Evolutionary conservation across 2,329 filamentous ascomycete genomes (phyloP).

Genomic region (Chaetomiaceae sp.): DNA sequence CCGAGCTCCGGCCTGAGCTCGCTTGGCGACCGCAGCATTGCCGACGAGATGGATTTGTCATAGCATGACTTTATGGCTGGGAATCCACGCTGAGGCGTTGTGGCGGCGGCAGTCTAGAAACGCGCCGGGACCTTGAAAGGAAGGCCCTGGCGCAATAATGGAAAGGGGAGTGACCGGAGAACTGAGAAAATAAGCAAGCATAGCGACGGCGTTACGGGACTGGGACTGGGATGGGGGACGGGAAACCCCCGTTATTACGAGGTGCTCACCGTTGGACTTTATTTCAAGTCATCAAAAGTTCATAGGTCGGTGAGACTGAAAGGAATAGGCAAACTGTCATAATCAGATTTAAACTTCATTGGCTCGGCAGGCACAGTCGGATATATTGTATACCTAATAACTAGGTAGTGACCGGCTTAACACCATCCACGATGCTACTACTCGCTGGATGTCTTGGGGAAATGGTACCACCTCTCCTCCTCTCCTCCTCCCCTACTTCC

Average conservation of each 20-base stretch:
- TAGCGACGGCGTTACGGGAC: constrained; percentile 41
- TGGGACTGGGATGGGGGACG: constrained; percentile 1
- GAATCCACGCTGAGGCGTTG: not conserved
- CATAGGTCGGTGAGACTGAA: too few species aligned
- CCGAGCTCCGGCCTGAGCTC: constrained; percentile 56
- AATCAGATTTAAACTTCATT: too few species aligned
- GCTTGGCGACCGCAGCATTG: constrained; percentile 45
- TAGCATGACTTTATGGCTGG: not conserved
- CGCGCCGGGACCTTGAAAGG: too few species aligned
- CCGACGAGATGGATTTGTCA: constrained; percentile 45
- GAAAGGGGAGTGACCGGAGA: not conserved
- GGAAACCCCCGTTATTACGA: not conserved
- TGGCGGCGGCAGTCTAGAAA: not conserved
- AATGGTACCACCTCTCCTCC: not conserved
- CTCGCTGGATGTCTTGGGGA: not conserved
- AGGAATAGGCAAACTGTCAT: too few species aligned
- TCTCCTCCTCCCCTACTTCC: not conserved
- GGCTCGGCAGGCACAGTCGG: too few species aligned
- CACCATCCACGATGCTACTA: not conserved
- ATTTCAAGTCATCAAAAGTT: too few species aligned
- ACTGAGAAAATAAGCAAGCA: constrained; percentile 32
- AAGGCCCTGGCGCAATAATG: too few species aligned
- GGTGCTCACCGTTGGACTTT: not conserved
- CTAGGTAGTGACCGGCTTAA: not conserved
- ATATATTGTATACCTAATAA: too few species aligned